phyloP scores from a whole-genome alignment of 83 land plant species.

The Picea mariana region DNA sequence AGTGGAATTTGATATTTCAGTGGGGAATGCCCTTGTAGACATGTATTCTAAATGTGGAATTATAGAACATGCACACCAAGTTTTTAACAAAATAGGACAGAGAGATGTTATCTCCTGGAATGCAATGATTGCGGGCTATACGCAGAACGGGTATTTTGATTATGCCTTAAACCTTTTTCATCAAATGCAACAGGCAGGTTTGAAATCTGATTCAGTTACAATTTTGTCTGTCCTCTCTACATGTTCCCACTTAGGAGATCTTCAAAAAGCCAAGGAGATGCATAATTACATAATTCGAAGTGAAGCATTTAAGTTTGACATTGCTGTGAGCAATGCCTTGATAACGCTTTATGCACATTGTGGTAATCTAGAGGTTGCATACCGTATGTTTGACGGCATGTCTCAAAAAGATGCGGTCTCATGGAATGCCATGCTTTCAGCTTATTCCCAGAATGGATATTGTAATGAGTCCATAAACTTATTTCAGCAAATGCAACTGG shows the following conservation, averaged over 20 bases:
- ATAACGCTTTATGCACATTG: constrained; percentile 19
- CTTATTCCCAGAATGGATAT: constrained; percentile 11
- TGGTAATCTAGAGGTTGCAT: constrained; percentile 13
- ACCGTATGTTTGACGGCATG: constrained; percentile 7
- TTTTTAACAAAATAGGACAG: constrained; percentile 12
- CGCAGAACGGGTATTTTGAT: constrained; percentile 8
- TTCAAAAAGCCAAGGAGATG: constrained; percentile 14
- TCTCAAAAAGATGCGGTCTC: constrained; percentile 17
- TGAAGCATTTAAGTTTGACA: background rate
- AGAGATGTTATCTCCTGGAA: constrained; percentile 15
- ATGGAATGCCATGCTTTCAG: constrained; percentile 26
- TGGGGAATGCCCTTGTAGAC: constrained; percentile 7
- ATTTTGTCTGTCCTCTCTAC: constrained; percentile 14
- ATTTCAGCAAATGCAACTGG: constrained; percentile 15
- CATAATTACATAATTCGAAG: constrained; percentile 15
- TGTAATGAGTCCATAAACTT: constrained; percentile 16
- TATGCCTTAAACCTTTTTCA: background rate
- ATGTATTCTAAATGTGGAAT: constrained; percentile 15
- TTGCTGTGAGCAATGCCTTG: constrained; percentile 22
- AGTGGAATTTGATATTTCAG: background rate
- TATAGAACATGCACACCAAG: constrained; percentile 3
- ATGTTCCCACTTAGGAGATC: constrained; percentile 13
- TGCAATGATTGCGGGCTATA: constrained; percentile 13
- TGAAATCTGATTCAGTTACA: constrained; percentile 21
- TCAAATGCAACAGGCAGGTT: background rate